Conservation (phyloP, 2,329 filamentous ascomycete genomes). For the Ascocoryne sarcoides region DNA sequence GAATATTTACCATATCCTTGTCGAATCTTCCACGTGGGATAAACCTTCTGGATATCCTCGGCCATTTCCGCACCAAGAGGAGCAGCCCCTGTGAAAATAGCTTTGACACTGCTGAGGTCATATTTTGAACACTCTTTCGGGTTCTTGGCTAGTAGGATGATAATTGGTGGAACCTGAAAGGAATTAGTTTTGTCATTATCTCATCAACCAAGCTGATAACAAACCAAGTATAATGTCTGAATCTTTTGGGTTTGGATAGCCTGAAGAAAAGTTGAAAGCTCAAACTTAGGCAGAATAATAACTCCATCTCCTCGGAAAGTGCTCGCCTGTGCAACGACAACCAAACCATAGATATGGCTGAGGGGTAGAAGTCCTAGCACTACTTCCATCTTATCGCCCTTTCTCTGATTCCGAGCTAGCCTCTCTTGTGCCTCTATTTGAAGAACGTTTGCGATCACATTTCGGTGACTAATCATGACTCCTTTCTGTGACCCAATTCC, state of each 20-base stretch:
- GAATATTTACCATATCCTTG: constrained; percentile 57
- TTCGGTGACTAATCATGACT: constrained; percentile 76
- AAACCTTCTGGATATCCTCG: constrained; percentile 50
- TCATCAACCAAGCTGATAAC: constrained; percentile 17
- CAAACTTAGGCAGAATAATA: constrained; percentile 68
- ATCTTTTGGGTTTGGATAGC: constrained; percentile 64
- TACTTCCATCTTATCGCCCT: constrained; percentile 21
- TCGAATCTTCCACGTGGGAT: constrained; percentile 54
- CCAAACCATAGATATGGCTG: constrained; percentile 73
- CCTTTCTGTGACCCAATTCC: constrained; percentile 51
- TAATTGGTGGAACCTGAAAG: constrained; percentile 66
- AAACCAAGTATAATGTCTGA: constrained; percentile 54
- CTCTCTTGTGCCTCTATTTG: constrained; percentile 35
- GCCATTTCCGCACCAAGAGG: constrained; percentile 68
- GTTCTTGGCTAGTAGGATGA: constrained; percentile 66
- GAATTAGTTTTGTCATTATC: not conserved
- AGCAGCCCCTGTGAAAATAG: constrained; percentile 67
- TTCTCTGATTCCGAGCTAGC: constrained; percentile 44
- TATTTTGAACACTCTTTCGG: constrained; percentile 52
- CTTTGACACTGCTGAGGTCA: constrained; percentile 59
- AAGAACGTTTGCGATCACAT: constrained; percentile 67
- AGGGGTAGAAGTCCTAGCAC: constrained; percentile 72
- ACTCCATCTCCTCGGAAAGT: constrained; percentile 65
- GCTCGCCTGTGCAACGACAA: constrained; percentile 58
- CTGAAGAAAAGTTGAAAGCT: constrained; percentile 54